phyloP scores from a whole-genome alignment of 208 protist species.

The Trypanosoma lewisi region DNA sequence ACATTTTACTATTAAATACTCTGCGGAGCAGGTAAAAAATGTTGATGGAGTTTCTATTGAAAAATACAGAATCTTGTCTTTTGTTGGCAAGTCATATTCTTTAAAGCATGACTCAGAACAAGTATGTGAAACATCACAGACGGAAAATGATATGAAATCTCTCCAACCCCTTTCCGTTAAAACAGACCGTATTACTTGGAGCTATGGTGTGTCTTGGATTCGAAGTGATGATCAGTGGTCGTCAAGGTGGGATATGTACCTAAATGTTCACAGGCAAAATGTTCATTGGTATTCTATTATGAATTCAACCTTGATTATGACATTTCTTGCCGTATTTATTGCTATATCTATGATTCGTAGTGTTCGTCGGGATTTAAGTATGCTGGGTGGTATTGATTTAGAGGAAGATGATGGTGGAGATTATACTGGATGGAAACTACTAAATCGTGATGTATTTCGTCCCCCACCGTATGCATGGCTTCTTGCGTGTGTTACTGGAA shows the following conservation, averaged over 20 bases:
- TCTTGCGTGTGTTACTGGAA: constrained; percentile 89
- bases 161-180: constrained; percentile 9
- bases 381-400: constrained; percentile 52
- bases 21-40: constrained; percentile 11
- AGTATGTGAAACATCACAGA: background rate
- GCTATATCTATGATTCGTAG: constrained; percentile 94
- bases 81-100: constrained; percentile 30
- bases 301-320: constrained; percentile 93
- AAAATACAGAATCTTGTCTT: constrained; percentile 45
- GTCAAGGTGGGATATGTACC: constrained; percentile 93
- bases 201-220: constrained; percentile 52
- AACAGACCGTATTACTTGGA: constrained; percentile 28
- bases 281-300: constrained; percentile 95
- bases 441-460: constrained; percentile 96
- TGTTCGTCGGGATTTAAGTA: constrained; percentile 91
- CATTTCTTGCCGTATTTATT: constrained; percentile 92
- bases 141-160: background rate
- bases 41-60: constrained; percentile 1
- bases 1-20: constrained; percentile 39
- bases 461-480: constrained; percentile 72
- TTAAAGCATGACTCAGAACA: constrained; percentile 25
- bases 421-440: constrained; percentile 94
- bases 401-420: constrained; percentile 70
- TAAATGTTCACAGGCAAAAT: constrained; percentile 46
- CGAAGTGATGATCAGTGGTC: constrained; percentile 77